Evolutionary conservation across 441 rosid species (phyloP).

Genomic region (Bocquillonia castaneifolia): DNA sequence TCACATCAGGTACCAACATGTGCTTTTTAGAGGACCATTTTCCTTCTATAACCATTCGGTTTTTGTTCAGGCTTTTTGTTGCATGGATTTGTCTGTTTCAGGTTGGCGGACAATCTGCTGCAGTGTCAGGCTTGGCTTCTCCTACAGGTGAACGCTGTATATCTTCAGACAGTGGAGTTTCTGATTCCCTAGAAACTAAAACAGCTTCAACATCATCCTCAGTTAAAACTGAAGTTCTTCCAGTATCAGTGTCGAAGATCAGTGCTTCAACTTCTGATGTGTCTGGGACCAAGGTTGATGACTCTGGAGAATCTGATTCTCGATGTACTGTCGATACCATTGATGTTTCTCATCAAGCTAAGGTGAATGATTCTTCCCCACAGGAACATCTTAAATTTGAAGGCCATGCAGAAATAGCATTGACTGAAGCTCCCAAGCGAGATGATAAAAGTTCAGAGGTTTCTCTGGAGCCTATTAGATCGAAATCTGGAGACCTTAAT

Average conservation of each 20-base stretch:
- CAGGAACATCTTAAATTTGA: constrained; percentile 28
- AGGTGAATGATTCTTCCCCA: constrained; percentile 19
- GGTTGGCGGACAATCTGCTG: constrained; percentile 37
- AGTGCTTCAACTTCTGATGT: constrained; percentile 28
- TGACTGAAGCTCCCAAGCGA: constrained; percentile 26
- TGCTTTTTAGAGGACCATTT: constrained; percentile 12
- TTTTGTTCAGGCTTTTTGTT: constrained; percentile 6
- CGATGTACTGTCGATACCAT: constrained; percentile 10
- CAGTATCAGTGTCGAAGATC: constrained; percentile 22
- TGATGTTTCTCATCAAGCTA: constrained; percentile 15
- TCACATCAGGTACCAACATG: constrained; percentile 43
- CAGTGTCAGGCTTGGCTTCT: constrained; percentile 21
- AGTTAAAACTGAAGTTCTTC: constrained; percentile 25
- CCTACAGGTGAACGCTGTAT: constrained; percentile 28
- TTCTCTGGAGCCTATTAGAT: constrained; percentile 25
- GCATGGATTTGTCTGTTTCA: constrained; percentile 21
- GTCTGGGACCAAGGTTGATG: constrained; percentile 31
- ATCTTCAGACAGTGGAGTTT: constrained; percentile 29
- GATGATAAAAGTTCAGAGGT: constrained; percentile 30
- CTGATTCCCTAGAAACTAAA: constrained; percentile 35
- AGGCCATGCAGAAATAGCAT: constrained; percentile 19
- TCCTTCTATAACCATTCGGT: background rate
- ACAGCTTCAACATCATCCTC: constrained; percentile 27
- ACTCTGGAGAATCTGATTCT: constrained; percentile 34
- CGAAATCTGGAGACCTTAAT: constrained; percentile 28